Base-by-base conservation (phyloP, 805 yeast species). In the Grigorovia jiainica region DNA sequence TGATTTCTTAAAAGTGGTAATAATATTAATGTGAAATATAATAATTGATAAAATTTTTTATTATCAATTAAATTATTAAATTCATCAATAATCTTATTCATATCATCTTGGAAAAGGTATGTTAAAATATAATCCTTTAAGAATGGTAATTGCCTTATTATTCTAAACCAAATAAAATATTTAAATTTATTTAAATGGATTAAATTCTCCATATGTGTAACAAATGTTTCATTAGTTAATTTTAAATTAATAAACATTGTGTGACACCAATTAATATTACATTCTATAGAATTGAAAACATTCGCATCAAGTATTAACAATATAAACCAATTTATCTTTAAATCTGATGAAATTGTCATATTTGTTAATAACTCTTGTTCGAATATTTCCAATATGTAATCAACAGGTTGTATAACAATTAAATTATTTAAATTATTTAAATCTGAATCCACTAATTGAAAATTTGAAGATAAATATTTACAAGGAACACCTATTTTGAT, bases 251-350 rank as follows among this genome's bases (percentile, higher is more conserved):
- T 2, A 8, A 27, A 18, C n/a, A 18, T 18, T 5, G 15, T n/a
- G 5, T 36, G 16, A 36, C 60, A 54, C 55, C 52, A 46, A 1
- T 27, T 15, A 1, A 44, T n/a, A 19, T 51, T 47, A 25, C 48
- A 48, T 15, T 45, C 48, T 8, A 45, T 24, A 5, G 57, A 50
- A 15, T 53, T 52, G 43, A 44, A 60, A 10, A 59, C 30, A 15
- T 54, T 57, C 23, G 57, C 47, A 38, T 60, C 65, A 17, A 60
- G 43, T 10, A 58, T 45, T 13, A 55, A 47, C 19, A 50, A 53
- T 20, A 57, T 36, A 35, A 56, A 48, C 38, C 34, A 40, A 16
- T 30, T 25, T 10, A 27, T 50, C 0, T 15, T 9, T 7, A 17
- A 19, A n/a, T n/a, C n/a, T n/a, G n/a, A n/a, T n/a, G n/a, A n/a